Base-by-base conservation (phyloP, 768 basidiomycete species). In the Lactarius akahatsu region DNA sequence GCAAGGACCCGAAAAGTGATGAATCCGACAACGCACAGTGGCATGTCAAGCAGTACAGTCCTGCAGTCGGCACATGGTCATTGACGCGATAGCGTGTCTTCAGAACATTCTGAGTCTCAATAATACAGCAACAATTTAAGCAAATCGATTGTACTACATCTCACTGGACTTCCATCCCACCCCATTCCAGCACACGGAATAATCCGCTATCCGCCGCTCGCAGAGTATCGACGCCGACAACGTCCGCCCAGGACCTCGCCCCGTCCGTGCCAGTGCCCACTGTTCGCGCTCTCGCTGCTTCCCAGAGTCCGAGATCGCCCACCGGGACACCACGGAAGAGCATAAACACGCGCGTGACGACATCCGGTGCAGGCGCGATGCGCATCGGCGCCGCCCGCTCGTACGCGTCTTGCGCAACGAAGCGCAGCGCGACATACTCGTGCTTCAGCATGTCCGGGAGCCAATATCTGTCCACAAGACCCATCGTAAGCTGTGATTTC, bases 271-370 rank as follows among this genome's bases (percentile, higher is more conserved):
- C n/a, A 10, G n/a, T 6, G 23, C 71, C 71, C 9, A 62, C 58
- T 0, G 70, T 73, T 2, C 71, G 62, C 1, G 78, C 75, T 10
- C 61, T 50, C n/a, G 56, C 56, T 7, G 57, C 64, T 0, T 60
- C 47, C 81, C 80, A 81, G 2, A 50, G 54, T 2, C 34, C 58
- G 3, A 72, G 23, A 0, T 76, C 72, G 0, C 66, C 71, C 4
- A 70, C 69, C 9, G 54, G 32, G 0, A 83, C 69, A 1, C 80
- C 80, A 23, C 75, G 71, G 71, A 82, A 84, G 3, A 83, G 69
- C 81, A 83, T 82, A 69, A 84, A 83, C 13, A 83, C 73, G 5
- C 82, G 79, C 0, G 76, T 79, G 11, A 82, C 73, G 56, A 80
- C 74, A 62, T 81, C 81, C 16, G 83, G 82, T 40, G 64, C 41